Percentiles rank a stretch among this genome's conserved stretches.
These are phyloP conservation scores for Grosmannia serpens DNA, from an alignment of 2,329 filamentous ascomycete species.

Conservation along the genomic window DNA sequence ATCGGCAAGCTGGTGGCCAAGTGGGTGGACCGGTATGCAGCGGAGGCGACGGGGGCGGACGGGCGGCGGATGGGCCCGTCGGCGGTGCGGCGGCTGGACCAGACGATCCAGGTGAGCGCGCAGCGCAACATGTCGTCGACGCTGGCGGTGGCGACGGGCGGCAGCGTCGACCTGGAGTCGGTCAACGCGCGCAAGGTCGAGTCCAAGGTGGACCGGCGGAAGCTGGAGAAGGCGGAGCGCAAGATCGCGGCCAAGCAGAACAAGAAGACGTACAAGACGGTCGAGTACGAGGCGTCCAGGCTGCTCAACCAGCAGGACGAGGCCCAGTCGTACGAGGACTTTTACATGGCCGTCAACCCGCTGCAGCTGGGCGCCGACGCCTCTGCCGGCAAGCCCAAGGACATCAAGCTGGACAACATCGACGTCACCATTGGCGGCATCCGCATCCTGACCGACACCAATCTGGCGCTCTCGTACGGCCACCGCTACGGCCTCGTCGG, in stretches of 20 bases:
- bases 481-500: constrained; percentile 94
- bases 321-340: constrained; percentile 92
- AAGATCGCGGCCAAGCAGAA: constrained; percentile 98
- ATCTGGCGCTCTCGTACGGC: constrained; percentile 80
- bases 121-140: constrained; percentile 96
- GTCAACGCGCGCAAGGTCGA: constrained; percentile 89
- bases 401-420: constrained; percentile 94
- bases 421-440: constrained; percentile 85
- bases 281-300: constrained; percentile 91
- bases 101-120: constrained; percentile 87
- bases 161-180: constrained; percentile 82
- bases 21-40: constrained; percentile 74
- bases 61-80: constrained; percentile 58
- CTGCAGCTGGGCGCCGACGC: constrained; percentile 65
- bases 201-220: constrained; percentile 95
- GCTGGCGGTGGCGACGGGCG: constrained; percentile 64
- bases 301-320: constrained; percentile 61
- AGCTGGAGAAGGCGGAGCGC: constrained; percentile 94
- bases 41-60: constrained; percentile 36
- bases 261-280: constrained; percentile 96
- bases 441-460: constrained; percentile 84
- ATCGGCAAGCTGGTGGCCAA: constrained; percentile 79
- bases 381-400: constrained; percentile 81
- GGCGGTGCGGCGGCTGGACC: constrained; percentile 74
- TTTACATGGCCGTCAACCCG: constrained; percentile 99